Percentiles rank a stretch among this genome's conserved stretches.
phyloP scores from a whole-genome alignment of 257 asterid species.

The Solanum megistacrolobum region DNA sequence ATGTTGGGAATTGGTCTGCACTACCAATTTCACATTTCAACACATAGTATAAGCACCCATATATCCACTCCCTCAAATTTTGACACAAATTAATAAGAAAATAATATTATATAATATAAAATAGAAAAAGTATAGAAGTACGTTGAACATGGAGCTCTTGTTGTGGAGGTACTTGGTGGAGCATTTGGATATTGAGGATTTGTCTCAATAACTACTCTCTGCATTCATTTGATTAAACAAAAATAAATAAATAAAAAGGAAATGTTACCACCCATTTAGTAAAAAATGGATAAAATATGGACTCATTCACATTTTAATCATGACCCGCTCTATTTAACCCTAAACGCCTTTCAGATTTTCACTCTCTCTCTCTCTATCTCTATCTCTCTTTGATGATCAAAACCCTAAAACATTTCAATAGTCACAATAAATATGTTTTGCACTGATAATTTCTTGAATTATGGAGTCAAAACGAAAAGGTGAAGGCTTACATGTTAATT shows the following conservation, averaged over 20 bases:
- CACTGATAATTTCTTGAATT: background rate
- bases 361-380: no score
- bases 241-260: background rate
- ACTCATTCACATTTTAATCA: no score
- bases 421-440: background rate
- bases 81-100: no score
- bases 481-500: background rate
- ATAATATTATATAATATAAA: no score
- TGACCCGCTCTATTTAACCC: background rate
- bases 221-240: background rate
- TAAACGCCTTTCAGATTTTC: background rate
- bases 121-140: no score
- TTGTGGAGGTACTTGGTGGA: background rate
- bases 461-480: background rate
- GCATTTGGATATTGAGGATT: background rate
- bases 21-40: no score
- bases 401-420: background rate
- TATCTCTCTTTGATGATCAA: background rate
- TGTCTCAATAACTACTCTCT: background rate
- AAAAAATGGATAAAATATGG: no score
- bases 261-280: background rate
- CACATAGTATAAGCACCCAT: no score
- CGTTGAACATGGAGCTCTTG: no score
- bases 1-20: no score
- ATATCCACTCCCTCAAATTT: no score